Evolutionary conservation across 768 basidiomycete genomes (phyloP), one percentile per base, ranked within the genome.

Genomic region (Tricholoma terreum): DNA sequence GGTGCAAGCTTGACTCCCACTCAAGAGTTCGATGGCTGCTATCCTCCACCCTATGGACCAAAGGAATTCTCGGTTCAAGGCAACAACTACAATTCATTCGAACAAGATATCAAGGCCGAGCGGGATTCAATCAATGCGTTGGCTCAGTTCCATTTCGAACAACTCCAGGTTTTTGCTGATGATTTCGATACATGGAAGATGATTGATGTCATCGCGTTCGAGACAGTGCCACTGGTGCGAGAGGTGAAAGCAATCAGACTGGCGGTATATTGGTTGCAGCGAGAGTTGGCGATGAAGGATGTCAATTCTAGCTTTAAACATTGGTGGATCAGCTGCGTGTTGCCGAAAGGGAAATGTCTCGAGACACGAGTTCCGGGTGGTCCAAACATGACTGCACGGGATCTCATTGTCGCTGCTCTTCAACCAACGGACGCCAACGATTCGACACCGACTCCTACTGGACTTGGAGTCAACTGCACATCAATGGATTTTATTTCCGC

Each of bases 381-480:
- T 10, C 48, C 54, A 9, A 66, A 65, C 19, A 38, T 76, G 21
- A 59, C 62, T 2, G 71, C 77, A 14, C 54, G 60, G n/a, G 75
- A 82, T 10, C 72, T 87, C 27, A 76, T 83, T 24, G 48, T 62
- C 12, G 69, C 77, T 9, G 78, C 78, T 42, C 63, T 84, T 4
- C 69, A 35, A 14, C 36, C 56, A 11, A 4, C 35, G 12, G 35
- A 35, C 14, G 35, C 4, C 1, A 35, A 63, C 27, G 61, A 64
- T 36, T 55, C 54, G 8, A 40, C 56, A 3, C 70, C 70, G 1
- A 55, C 64, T 36, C 86, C 85, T 0, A 69, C 73, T 31, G 89
- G 79, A 0, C 71, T 92, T 14, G 91, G 90, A 0, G 80, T 92
- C 61, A 92, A 94, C 67, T 94, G 90, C 69, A 87, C 89, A 0